These are phyloP conservation scores for Penicillium rolfsii DNA, from an alignment of 2,329 filamentous ascomycete species.

Conservation along the genomic window DNA sequence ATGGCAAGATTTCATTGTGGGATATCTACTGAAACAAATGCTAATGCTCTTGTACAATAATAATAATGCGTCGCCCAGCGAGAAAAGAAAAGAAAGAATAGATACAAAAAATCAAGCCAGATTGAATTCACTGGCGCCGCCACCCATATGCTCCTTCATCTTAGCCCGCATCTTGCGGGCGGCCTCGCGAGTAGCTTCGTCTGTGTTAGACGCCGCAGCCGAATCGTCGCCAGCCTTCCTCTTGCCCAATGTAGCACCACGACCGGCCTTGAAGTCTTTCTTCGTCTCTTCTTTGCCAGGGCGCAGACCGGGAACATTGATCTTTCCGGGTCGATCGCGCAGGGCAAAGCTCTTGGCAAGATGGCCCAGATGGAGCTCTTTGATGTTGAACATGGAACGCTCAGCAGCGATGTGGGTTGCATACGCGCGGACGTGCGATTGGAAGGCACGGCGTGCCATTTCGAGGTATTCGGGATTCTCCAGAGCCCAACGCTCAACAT, in stretches of 20 bases:
- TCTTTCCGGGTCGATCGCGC: conserved; percentile 83
- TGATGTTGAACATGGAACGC: conserved; percentile 86
- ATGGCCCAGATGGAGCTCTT: conserved; percentile 86
- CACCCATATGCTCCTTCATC: conserved; percentile 55
- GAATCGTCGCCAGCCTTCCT: conserved; percentile 38
- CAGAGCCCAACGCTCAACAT: conserved; percentile 67
- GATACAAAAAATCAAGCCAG: conserved; percentile 48
- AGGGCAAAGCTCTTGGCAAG: conserved; percentile 91
- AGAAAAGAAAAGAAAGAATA: conserved; percentile 3
- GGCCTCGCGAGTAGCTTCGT: conserved; percentile 54
- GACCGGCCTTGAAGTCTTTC: conserved; percentile 52
- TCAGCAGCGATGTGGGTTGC: conserved; percentile 89
- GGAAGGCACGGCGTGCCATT: conserved; percentile 80
- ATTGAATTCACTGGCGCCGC: conserved; percentile 61
- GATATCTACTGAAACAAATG: conserved; percentile 71
- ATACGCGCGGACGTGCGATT: conserved; percentile 91
- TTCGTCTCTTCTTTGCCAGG: conserved; percentile 52
- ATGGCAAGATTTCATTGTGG: conserved; percentile 95
- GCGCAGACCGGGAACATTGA: conserved; percentile 59
- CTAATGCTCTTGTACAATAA: conserved; percentile 34
- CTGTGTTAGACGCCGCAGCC: conserved; percentile 41
- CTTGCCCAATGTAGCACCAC: conserved; percentile 42
- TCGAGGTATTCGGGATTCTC: conserved; percentile 72
- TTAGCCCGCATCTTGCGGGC: conserved; percentile 58
- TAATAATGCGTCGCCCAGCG: conserved; percentile 28